Evolutionary conservation across 2,329 filamentous ascomycete genomes (phyloP).

Genomic region (Orbilia oligospora): DNA sequence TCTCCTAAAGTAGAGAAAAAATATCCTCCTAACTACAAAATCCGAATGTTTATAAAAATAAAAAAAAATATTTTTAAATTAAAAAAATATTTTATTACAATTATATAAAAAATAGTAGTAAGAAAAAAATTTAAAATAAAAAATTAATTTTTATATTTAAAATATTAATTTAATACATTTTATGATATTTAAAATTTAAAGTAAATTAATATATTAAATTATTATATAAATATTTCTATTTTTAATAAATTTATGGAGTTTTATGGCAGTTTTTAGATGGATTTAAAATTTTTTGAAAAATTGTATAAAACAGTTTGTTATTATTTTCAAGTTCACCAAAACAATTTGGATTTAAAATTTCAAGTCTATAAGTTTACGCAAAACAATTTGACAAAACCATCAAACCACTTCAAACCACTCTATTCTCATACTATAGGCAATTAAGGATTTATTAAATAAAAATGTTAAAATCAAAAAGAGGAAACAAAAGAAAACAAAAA

Average conservation of each 20-base stretch:
- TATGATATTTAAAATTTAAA: background rate
- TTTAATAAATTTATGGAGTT: background rate
- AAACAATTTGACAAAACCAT: background rate
- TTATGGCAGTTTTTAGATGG: background rate
- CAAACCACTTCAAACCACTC: too few relatives aligned
- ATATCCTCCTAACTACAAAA: too few relatives aligned
- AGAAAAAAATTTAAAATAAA: background rate
- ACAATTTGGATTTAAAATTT: background rate
- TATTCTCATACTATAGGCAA: too few relatives aligned
- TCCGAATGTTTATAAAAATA: background rate
- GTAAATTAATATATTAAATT: background rate
- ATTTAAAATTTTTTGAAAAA: too few relatives aligned
- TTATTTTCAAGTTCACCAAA: too few relatives aligned
- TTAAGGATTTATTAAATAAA: too few relatives aligned
- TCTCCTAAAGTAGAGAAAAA: too few relatives aligned
- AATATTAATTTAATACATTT: background rate
- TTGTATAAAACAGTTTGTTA: too few relatives aligned
- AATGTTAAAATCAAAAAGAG: too few relatives aligned
- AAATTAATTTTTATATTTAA: background rate
- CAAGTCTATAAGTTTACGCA: background rate
- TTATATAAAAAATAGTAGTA: background rate
- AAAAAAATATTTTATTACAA: background rate
- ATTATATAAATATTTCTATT: background rate
- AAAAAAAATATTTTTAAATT: background rate
- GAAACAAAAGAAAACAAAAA: too few relatives aligned